Conservation (phyloP, 1,139 yeast genomes). For the Candida albicans region DNA sequence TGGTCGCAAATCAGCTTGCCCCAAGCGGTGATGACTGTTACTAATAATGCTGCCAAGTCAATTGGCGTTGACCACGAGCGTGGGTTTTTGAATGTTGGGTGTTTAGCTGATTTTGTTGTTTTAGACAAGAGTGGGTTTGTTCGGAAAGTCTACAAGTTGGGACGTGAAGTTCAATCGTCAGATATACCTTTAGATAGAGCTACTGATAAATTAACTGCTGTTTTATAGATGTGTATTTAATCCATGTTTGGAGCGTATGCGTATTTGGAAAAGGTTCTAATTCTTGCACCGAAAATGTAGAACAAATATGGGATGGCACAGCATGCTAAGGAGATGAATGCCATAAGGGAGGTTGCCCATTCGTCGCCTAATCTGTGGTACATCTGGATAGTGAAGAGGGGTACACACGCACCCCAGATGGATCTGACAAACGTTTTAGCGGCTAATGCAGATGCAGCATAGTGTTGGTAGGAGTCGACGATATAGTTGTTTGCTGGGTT, state of each 20-base stretch:
- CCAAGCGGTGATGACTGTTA: conserved; percentile 56
- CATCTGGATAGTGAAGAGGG: conserved; percentile 76
- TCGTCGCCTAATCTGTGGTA: conserved; percentile 65
- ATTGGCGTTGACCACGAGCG: conserved; percentile 44
- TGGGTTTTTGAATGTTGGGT: conserved; percentile 54
- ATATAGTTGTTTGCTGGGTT: conserved; percentile 69
- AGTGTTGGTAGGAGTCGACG: conserved; percentile 69
- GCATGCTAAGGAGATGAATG: conserved; percentile 60
- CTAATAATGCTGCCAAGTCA: conserved; percentile 57
- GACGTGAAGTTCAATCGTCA: conserved; percentile 30
- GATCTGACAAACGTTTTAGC: conserved; percentile 66
- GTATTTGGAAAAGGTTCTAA: conserved; percentile 51
- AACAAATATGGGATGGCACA: conserved; percentile 61
- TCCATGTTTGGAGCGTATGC: conserved; percentile 44
- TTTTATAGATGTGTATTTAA: conserved; percentile 10
- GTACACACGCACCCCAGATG: conserved; percentile 72
- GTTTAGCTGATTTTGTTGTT: conserved; percentile 61
- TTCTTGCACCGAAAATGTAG: conserved; percentile 51
- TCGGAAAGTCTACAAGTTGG: conserved; percentile 53
- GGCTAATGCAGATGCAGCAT: conserved; percentile 68
- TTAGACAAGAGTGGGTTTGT: conserved; percentile 47
- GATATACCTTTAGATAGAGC: conserved; percentile 11
- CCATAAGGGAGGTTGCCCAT: conserved; percentile 73
- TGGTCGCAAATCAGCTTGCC: conserved; percentile 56
- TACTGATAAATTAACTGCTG: conserved; percentile 10